Evolutionary conservation across 352 stramenopile species (phyloP), one percentile per base, ranked within the genome.

Genomic region (Phytophthora meadii): DNA sequence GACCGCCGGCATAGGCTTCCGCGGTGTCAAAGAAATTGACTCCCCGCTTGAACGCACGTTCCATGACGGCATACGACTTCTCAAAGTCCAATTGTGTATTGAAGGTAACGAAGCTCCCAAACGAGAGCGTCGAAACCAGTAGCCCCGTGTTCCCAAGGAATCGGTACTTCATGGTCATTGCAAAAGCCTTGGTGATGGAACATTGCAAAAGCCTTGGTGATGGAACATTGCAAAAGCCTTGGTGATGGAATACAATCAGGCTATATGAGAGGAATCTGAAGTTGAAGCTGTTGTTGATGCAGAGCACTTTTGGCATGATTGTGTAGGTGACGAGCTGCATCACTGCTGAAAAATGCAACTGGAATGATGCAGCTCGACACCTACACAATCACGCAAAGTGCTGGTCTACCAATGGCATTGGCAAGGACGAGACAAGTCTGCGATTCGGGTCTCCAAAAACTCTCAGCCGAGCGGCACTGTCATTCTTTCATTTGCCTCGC

Each of bases 21-120:
- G 82, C 76, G 4, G 76, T 89, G 67, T 91, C 82, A 50, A 91
- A 81, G 40, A 89, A 85, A 64, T 89, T 89, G 68, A 91, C 68
- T 17, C 78, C 82, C 17, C 71, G 57, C 54, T 89, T 62, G 68
- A 81, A 87, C 6, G 77, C 77, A 45, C 65, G 66, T 42, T 70
- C 65, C 78, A 87, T 82, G 66, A 87, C 68, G 34, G 32, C 54
- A 74, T 84, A 87, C 1, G 78, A 78, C 30, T 70, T 81, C 22
- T 83, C 76, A 37, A 81, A 67, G 59, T 82, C 61, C 37, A 84
- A 49, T 62, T 87, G 69, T 14, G 55, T 66, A 50, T 80, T 71
- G 56, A 86, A 83, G 4, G 68, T 79, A 19, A 82, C 72, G 65
- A 74, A 82, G 44, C 58, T 79, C 37, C 78, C 75, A 57, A 84